Evolutionary conservation across 2,329 filamentous ascomycete genomes (phyloP), one percentile per base, ranked within the genome.

Genomic region (Exserohilum rostratum): DNA sequence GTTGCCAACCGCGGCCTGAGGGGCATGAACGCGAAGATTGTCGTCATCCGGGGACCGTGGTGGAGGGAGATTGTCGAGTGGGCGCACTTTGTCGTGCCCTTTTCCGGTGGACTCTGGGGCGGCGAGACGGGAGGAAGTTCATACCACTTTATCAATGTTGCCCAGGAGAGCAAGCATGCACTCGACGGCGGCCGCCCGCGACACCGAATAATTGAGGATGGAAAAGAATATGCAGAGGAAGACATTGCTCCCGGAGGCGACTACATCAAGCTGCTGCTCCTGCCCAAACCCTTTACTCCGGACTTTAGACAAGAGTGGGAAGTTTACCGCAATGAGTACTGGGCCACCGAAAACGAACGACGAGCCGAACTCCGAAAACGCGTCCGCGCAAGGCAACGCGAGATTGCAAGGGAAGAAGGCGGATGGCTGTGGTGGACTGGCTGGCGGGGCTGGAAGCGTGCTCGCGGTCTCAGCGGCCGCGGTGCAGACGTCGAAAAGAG

Each of bases 221-320:
- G 89, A 1, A 79, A 79, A 51, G 73, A 73, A 39, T 83, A 84
- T 48, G 87, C 91, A 51, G 93, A 97, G 71, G 93, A 98, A 76
- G 95, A 98, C 69, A 83, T 99, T 38, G 89, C 91, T 0, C 87
- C 90, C 0, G 93, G 93, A 0, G 95, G 95, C 2, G 92, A 98
- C 76, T 90, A 93, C 70, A 88, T 99, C 65, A 95, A 96, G 75
- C 83, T 99, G 1, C 80, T 98, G 15, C 82, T 99, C 6, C 84
- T 97, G 10, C 91, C 95, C 1, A 99, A 99, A 72, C 92, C 93
- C 0, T 99, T 99, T 70, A 96, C 91, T 5, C 89, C 95, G 0
- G 91, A 91, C 42, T 99, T 99, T 70, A 85, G 95, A 17, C 93
- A 98, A 74, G 96, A 96, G 62, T 99, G 95, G 95, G 95, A 99